Conservation (phyloP, 495 filamentous ascomycete genomes). For the Trichoderma orchidacearum region DNA sequence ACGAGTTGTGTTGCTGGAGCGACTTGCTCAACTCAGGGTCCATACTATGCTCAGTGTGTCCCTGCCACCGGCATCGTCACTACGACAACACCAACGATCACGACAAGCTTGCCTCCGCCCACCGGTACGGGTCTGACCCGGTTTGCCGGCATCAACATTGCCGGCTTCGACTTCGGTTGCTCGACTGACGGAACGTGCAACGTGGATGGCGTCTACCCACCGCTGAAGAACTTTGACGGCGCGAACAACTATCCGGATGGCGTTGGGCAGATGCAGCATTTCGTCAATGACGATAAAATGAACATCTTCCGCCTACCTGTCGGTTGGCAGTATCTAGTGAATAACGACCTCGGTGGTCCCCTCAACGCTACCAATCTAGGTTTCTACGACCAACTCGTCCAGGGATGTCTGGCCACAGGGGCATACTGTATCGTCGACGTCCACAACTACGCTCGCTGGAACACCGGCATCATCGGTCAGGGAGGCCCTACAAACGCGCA, state of each 20-base stretch:
- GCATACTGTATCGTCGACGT: constrained; percentile 45
- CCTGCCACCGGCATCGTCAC: neutral
- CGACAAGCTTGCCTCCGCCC: neutral
- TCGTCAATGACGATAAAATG: constrained; percentile 29
- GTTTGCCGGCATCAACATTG: constrained; percentile 22
- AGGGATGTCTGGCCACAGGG: constrained; percentile 42
- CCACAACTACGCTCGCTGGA: constrained; percentile 41
- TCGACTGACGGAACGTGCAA: constrained; percentile 26
- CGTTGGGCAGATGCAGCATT: constrained; percentile 38
- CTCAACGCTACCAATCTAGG: constrained; percentile 30
- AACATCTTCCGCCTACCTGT: constrained; percentile 41
- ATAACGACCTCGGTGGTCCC: constrained; percentile 25
- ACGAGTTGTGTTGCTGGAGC: neutral
- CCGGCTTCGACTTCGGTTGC: constrained; percentile 39
- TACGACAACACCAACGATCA: neutral
- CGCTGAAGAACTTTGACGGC: constrained; percentile 9
- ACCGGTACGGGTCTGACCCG: neutral
- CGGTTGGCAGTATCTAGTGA: constrained; percentile 39
- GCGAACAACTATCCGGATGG: constrained; percentile 14
- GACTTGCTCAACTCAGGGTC: neutral
- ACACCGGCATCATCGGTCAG: constrained; percentile 42
- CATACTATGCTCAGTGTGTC: neutral
- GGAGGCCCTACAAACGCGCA: constrained; percentile 38
- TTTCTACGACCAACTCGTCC: constrained; percentile 41
- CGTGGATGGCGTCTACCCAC: constrained; percentile 16